Conservation (phyloP, 2,329 filamentous ascomycete genomes). For the Rhytidhysteron rufulum region DNA sequence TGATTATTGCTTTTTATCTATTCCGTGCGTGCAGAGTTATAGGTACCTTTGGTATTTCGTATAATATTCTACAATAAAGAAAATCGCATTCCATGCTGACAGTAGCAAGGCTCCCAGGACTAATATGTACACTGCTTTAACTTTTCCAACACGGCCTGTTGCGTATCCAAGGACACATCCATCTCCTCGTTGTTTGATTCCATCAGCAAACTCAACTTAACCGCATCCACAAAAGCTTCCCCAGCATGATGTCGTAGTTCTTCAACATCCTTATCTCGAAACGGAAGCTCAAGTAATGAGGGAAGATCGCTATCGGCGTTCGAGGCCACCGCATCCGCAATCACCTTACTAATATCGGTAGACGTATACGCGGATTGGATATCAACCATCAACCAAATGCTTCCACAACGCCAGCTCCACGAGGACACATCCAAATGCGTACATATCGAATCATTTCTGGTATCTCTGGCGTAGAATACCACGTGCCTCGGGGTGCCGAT, state of each 20-base stretch:
- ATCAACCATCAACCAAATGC: slow-evolving; percentile 1
- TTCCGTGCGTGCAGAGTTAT: too few species aligned
- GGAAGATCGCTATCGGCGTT: not conserved
- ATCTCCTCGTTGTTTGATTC: too few species aligned
- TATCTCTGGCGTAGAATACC: slow-evolving; percentile 1
- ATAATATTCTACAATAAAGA: too few species aligned
- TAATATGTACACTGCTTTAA: too few species aligned
- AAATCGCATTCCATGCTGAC: too few species aligned
- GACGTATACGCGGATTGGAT: not conserved
- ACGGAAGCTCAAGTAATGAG: not conserved
- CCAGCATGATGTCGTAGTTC: not conserved
- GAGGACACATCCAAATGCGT: slow-evolving; percentile 6
- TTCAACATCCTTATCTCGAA: not conserved
- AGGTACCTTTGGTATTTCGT: too few species aligned
- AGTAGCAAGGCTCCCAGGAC: too few species aligned
- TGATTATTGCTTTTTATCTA: too few species aligned
- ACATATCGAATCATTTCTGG: slow-evolving; percentile 5
- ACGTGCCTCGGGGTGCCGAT: slow-evolving; percentile 4
- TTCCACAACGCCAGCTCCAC: slow-evolving; percentile 4
- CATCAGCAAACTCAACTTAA: not conserved
- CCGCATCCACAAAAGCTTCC: not conserved
- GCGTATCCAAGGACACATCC: too few species aligned
- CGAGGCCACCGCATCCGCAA: not conserved
- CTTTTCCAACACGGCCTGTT: too few species aligned
- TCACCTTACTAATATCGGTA: not conserved